A percentile compares a stretch with the other conserved stretches of the same genome.
Conservation (phyloP, 805 yeast species). For the Ascoidea tarda region DNA sequence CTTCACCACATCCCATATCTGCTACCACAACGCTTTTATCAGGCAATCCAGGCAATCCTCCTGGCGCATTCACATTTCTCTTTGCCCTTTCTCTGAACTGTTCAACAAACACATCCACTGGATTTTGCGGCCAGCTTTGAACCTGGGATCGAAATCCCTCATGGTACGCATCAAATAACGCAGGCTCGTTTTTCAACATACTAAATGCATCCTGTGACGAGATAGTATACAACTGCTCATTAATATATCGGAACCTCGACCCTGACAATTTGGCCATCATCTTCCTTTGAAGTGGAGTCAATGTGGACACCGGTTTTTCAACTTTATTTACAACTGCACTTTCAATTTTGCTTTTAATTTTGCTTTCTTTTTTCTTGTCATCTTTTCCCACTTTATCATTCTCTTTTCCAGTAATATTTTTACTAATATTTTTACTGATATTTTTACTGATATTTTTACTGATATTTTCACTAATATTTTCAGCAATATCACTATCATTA, state of each 20-base stretch:
- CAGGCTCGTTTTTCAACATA: constrained; percentile 69
- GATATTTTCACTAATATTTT: constrained; percentile 6
- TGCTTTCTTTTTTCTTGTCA: constrained; percentile 6
- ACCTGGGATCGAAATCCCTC: constrained; percentile 93
- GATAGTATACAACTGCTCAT: constrained; percentile 89
- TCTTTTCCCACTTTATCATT: constrained; percentile 1
- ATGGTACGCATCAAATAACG: constrained; percentile 86
- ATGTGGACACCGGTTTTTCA: constrained; percentile 22
- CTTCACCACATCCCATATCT: constrained; percentile 99
- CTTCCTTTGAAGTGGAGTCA: constrained; percentile 85
- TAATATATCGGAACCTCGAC: constrained; percentile 94
- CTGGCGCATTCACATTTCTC: constrained; percentile 83
- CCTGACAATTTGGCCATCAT: constrained; percentile 94
- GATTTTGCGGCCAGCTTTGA: constrained; percentile 96
- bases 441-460: too few species aligned
- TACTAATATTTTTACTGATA: too few species aligned
- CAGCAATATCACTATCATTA: constrained; percentile 10
- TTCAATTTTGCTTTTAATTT: constrained; percentile 5
- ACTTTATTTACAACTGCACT: constrained; percentile 11
- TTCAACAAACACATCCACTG: constrained; percentile 79
- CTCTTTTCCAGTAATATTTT: constrained; percentile 1
- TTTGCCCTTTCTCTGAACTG: constrained; percentile 46
- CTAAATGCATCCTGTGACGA: constrained; percentile 64
- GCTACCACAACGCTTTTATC: constrained; percentile 64
- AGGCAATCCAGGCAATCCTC: constrained; percentile 77